A percentile compares a stretch with the other conserved stretches of the same genome.
phyloP scores from a whole-genome alignment of 2,329 filamentous ascomycete species.

The Aspergillus phoenicis region DNA sequence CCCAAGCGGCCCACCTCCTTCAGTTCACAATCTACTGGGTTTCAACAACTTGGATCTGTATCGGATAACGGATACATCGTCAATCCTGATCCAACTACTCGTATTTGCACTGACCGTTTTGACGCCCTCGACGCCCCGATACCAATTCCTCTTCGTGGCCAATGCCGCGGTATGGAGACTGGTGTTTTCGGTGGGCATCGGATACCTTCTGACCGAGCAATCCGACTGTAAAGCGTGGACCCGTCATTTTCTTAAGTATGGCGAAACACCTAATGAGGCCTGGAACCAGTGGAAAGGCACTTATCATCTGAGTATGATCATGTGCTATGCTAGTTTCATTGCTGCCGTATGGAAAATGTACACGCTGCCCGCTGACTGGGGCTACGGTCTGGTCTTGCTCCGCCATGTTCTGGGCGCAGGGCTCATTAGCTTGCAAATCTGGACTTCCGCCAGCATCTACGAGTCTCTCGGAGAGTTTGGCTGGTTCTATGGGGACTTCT shows the following conservation, averaged over 20 bases:
- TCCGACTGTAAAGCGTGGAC: slow-evolving; percentile 94
- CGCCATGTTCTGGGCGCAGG: slow-evolving; percentile 83
- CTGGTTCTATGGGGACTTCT: slow-evolving; percentile 99
- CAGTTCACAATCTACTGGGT: slow-evolving; percentile 82
- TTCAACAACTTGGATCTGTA: slow-evolving; percentile 83
- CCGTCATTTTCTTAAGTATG: slow-evolving; percentile 94
- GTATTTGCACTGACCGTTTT: slow-evolving; percentile 71
- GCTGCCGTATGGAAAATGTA: slow-evolving; percentile 98
- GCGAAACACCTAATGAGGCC: slow-evolving; percentile 84
- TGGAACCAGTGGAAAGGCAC: slow-evolving; percentile 98
- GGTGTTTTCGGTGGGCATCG: slow-evolving; percentile 90
- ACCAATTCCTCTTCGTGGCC: slow-evolving; percentile 76
- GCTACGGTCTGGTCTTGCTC: slow-evolving; percentile 78
- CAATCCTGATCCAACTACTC: slow-evolving; percentile 75
- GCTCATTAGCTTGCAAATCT: slow-evolving; percentile 82
- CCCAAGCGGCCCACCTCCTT: slow-evolving; percentile 58
- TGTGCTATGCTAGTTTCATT: slow-evolving; percentile 87
- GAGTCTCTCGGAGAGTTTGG: slow-evolving; percentile 96
- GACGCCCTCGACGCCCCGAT: slow-evolving; percentile 74
- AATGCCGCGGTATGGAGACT: slow-evolving; percentile 83
- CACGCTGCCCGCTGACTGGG: slow-evolving; percentile 80
- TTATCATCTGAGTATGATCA: slow-evolving; percentile 87
- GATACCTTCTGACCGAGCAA: slow-evolving; percentile 79
- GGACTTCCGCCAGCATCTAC: slow-evolving; percentile 92
- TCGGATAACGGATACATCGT: slow-evolving; percentile 80